Base-by-base conservation (phyloP, 257 asterid species). In the Salvia splendens region DNA sequence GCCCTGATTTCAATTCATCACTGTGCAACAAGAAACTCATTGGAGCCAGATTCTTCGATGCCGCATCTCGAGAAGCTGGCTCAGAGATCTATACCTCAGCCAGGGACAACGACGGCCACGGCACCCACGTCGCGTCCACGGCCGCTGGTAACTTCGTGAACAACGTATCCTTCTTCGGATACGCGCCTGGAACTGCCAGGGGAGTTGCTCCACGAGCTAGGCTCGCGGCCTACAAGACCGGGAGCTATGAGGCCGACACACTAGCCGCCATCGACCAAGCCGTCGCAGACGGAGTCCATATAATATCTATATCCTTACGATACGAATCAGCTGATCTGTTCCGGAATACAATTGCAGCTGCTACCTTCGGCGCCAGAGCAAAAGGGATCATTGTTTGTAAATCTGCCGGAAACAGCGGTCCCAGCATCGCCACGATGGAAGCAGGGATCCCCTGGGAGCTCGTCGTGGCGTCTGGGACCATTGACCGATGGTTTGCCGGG, bases 401-500 rank as follows among this genome's bases (percentile, higher is more conserved):
- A 24, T 74, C 83, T 0, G 83, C 79, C 15, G 83, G 83, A 12
- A 78, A 78, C 17, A 71, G 79, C 0, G 83, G 83, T 3, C 75
- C 80, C 0, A 20, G 62, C 30, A 1, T 24, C 1, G 30, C 30
- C 30, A 24, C 30, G 30, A 24, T 24, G 2, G 30, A 24, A 24
- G 49, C 68, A 0, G 80, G 79, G 2, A 53, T 78, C 42, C 83
- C 83, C 0, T 78, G 83, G 83, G 80, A 61, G 2, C 11, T 75
- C 6, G 73, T 74, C 0, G 83, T 78, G 7, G 77, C 80, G 7
- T 11, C 83, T 0, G 80, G 79, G 42, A 78, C 79, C 1, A 35
- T 74, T 4, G 83, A 78, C 24, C 74, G 83, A 5, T 78, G 83
- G 83, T 74, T 74, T 6, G 72, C 80, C 0, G 83, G 80, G 61